Evolutionary conservation across 2,329 filamentous ascomycete genomes (phyloP).

Genomic region (Trichophyton verrucosum): DNA sequence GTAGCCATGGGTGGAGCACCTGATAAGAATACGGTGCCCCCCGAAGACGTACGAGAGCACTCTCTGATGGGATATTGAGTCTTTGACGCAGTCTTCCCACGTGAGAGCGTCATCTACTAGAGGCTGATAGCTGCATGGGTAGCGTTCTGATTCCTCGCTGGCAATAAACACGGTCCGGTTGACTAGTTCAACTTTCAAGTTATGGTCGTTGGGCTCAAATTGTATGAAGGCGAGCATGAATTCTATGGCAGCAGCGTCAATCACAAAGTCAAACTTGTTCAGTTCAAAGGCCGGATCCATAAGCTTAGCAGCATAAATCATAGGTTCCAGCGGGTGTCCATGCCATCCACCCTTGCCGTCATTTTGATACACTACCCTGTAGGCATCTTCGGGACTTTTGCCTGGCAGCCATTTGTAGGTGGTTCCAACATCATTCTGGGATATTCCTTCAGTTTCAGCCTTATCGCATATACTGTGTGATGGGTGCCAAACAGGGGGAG

Average conservation of each 20-base stretch:
- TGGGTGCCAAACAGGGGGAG: constrained; percentile 42
- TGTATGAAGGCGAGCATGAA: constrained; percentile 38
- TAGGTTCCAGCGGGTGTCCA: constrained; percentile 34
- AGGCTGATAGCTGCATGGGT: constrained; percentile 25
- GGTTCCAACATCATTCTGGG: too few species aligned
- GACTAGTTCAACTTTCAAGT: constrained; percentile 38
- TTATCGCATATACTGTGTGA: constrained; percentile 14
- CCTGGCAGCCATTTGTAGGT: too few species aligned
- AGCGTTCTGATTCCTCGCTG: constrained; percentile 48
- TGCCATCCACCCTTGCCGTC: constrained; percentile 19
- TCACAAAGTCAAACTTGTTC: constrained; percentile 42
- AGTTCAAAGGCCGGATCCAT: constrained; percentile 27
- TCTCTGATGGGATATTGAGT: constrained; percentile 51
- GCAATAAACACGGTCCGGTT: constrained; percentile 50
- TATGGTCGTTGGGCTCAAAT: constrained; percentile 1
- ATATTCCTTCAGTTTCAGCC: too few species aligned
- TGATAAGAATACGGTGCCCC: constrained; percentile 39
- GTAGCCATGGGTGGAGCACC: constrained; percentile 51
- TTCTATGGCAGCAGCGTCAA: constrained; percentile 49
- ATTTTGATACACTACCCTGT: too few species aligned
- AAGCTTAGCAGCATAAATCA: constrained; percentile 32
- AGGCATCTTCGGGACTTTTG: too few species aligned
- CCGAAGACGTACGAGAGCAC: constrained; percentile 48
- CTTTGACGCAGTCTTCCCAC: constrained; percentile 44
- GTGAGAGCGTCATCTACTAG: too few species aligned